Base-by-base conservation (phyloP, 2,329 filamentous ascomycete genomes). In the Conoideocrella luteorostrata region DNA sequence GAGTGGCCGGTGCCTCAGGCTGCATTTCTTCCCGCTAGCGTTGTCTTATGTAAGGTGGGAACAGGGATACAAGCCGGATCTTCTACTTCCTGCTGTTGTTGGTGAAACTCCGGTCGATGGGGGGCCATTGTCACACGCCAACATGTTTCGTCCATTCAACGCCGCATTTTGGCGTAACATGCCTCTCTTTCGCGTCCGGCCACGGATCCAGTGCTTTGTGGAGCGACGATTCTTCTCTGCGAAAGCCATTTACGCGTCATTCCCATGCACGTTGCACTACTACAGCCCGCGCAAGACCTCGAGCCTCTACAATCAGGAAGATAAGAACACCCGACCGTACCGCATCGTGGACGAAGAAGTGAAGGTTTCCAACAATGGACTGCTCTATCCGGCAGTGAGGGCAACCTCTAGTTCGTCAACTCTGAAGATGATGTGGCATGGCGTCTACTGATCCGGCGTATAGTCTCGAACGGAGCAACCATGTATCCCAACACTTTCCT, bases 401-500 rank as follows among this genome's bases (percentile, higher is more conserved):
- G n/a, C 17, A 21, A n/a, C 23, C 10, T 43, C 41, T 2, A 11
- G 32, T 26, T 22, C 17, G 33, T 34, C 9, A 24, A 22, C 10
- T 10, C 13, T 2, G 15, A 37, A 9, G 18, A 11, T 32, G 12
- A 7, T 37, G 4, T 2, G 10, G 23, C 12, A 7, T 13, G 20
- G 4, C 24, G 7, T n/a, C n/a, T n/a, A n/a, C 42, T 44, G 23
- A 24, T 44, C 12, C 12, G 5, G 17, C 3, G 7, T n/a, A 22
- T 44, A 50, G 48, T 37, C 10, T 51, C 45, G 4, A 54, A 52
- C 33, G 50, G 50, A n/a, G 48, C 44, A 2, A 30, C 46, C 20
- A 51, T 52, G 50, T 52, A 39, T n/a, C 52, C 52, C 3, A 52
- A 54, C 26, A 52, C 52, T 2, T 50, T 49, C 15, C 41, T 38